Percentiles rank a stretch among this genome's conserved stretches.
These are phyloP conservation scores for Colletotrichum nymphaeae DNA, from an alignment of 2,329 filamentous ascomycete species.

Conservation along the genomic window DNA sequence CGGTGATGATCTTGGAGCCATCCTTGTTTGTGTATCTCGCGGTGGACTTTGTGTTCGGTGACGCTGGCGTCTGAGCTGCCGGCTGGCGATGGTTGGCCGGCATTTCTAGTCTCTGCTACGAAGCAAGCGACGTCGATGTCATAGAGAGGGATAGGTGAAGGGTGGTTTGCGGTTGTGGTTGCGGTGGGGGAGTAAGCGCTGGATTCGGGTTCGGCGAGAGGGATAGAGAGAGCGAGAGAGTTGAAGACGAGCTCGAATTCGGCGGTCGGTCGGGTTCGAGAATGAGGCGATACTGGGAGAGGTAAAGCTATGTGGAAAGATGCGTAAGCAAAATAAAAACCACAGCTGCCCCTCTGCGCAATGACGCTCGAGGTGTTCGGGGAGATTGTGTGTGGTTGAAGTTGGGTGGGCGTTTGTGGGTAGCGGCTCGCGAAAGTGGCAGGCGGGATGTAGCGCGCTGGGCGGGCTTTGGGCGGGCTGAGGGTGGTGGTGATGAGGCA, in stretches of 20 bases:
- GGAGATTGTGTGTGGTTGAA: not conserved
- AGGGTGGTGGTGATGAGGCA: slow-evolving; percentile 29
- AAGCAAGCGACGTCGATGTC: slow-evolving; percentile 48
- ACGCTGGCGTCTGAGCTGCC: slow-evolving; percentile 60
- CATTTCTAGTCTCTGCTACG: slow-evolving; percentile 53
- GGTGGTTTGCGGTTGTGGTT: slow-evolving; percentile 20
- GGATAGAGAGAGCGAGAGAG: not conserved
- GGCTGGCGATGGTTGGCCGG: slow-evolving; percentile 65
- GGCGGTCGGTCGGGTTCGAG: slow-evolving; percentile 25
- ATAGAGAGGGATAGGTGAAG: slow-evolving; percentile 45
- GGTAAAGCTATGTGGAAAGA: slow-evolving; percentile 1
- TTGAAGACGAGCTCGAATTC: slow-evolving; percentile 14
- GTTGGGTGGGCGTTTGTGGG: slow-evolving; percentile 26
- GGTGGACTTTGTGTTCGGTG: slow-evolving; percentile 62
- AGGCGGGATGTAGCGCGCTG: slow-evolving; percentile 33
- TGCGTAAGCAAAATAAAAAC: slow-evolving; percentile 16
- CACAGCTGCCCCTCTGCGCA: slow-evolving; percentile 5
- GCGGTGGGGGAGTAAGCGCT: slow-evolving; percentile 4
- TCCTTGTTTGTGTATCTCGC: slow-evolving; percentile 76
- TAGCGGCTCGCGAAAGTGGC: slow-evolving; percentile 34
- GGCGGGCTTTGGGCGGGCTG: slow-evolving; percentile 22
- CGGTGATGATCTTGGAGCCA: slow-evolving; percentile 76
- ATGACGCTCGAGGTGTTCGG: not conserved
- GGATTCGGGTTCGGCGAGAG: slow-evolving; percentile 29
- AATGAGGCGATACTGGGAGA: slow-evolving; percentile 8